Conservation (phyloP, 768 basidiomycete species). For the Suillus paluster region DNA sequence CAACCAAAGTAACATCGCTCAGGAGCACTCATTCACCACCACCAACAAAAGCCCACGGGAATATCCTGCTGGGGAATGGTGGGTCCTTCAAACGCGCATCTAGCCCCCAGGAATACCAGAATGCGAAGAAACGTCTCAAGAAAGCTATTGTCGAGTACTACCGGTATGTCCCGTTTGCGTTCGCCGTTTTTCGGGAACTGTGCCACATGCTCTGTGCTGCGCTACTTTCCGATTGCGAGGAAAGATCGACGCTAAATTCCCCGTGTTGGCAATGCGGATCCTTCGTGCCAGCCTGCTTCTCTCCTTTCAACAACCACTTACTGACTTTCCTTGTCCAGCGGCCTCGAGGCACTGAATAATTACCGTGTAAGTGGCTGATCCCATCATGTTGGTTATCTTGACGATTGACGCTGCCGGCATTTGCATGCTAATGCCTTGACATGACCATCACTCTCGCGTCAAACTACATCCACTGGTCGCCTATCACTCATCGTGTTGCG, state of each 20-base stretch:
- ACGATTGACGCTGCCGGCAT: background rate
- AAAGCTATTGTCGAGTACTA: constrained; percentile 87
- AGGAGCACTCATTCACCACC: background rate
- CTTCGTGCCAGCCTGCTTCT: background rate
- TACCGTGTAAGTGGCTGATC: constrained; percentile 65
- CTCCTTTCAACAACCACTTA: background rate
- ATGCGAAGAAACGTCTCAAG: constrained; percentile 85
- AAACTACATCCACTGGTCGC: background rate
- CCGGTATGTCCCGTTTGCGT: constrained; percentile 46
- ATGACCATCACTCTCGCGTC: background rate
- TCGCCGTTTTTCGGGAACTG: background rate
- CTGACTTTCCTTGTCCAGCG: constrained; percentile 44
- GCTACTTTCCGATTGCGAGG: background rate
- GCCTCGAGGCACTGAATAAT: constrained; percentile 83
- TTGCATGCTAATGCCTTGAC: background rate
- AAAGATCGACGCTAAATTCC: background rate
- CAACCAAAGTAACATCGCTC: background rate
- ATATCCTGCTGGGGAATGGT: background rate
- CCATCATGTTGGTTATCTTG: background rate
- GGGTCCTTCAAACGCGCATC: constrained; percentile 12
- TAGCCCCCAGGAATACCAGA: constrained; percentile 79
- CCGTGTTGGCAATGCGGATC: background rate
- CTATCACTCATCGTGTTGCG: background rate
- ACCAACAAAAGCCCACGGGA: constrained; percentile 2
- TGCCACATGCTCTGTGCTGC: background rate